Evolutionary conservation across 2,329 filamentous ascomycete species (phyloP), one percentile per base, ranked within the genome.

Genomic region (Zymoseptoria brevis): DNA sequence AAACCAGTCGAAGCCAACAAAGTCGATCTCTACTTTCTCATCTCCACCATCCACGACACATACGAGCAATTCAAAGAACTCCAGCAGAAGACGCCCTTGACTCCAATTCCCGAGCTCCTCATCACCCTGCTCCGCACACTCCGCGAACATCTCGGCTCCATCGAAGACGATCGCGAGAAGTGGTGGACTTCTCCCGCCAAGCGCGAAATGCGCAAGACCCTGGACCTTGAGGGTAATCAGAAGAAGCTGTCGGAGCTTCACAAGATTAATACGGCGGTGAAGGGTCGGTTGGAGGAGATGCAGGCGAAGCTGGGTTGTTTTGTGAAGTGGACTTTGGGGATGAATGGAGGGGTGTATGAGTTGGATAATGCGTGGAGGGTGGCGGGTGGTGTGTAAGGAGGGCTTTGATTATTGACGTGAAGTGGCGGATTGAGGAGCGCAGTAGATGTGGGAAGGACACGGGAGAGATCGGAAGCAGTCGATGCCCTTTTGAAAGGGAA

Each of bases 161-260:
- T 66, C 30, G 66, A 65, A 13, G 60, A 53, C n/a, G 60, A 65
- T 2, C 55, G 66, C 19, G 51, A 60, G 49, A 55, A 50, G 7
- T 66, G 66, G 63, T 66, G 66, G 63, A 61, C 45, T 1, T 60
- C 59, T 9, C 59, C 60, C 8, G 60, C 63, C 51, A 66, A 66
- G 59, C 53, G 57, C 9, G 60, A 56, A 3, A n/a, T 62, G 30
- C 56, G 64, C 4, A 41, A 60, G 45, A 52, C 56, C 1, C 57
- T 66, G 29, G 63, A 64, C 41, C 30, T 50, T 5, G 54, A 62
- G 19, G 64, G 58, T 0, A 56, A 65, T 30, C 55, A 63, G 53
- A 55, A 58, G 54, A 66, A 62, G 55, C 26, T 66, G 8, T 58
- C 62, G 11, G 59, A 62, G 8, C 29, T 67, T 54, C 66, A 66